A percentile compares a stretch with the other conserved stretches of the same genome.
phyloP scores from a whole-genome alignment of 2,329 filamentous ascomycete genomes.

The Cercospora zeina region DNA sequence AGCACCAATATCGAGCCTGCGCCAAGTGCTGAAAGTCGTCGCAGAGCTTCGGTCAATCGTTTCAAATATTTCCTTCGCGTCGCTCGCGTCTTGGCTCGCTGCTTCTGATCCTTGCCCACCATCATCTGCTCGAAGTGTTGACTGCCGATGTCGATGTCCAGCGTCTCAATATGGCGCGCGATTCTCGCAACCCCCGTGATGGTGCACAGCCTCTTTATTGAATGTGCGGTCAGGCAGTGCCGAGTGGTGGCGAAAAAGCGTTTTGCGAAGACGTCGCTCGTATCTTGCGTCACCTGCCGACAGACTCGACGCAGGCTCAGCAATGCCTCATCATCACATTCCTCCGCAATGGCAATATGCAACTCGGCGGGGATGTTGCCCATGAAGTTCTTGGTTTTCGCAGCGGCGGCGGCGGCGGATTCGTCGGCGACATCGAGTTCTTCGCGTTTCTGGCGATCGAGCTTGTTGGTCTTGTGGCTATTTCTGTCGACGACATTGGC shows the following conservation, averaged over 20 bases:
- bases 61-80: background rate
- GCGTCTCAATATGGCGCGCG: background rate
- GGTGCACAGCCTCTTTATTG: background rate
- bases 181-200: background rate
- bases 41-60: background rate
- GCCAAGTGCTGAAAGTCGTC: background rate
- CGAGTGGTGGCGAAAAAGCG: background rate
- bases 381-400: background rate
- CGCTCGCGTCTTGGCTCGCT: background rate
- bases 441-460: background rate
- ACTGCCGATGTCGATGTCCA: background rate
- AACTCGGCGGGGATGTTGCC: background rate
- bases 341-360: constrained; percentile 1
- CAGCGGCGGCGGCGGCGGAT: background rate
- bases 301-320: background rate
- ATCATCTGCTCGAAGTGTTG: background rate
- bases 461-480: background rate
- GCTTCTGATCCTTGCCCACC: background rate
- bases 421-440: background rate
- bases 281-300: too few relatives aligned
- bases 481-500: background rate
- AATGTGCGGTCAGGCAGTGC: background rate
- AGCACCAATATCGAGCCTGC: background rate
- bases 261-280: background rate
- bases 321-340: background rate